phyloP scores from a whole-genome alignment of 176 grass and related monocot genomes.

The Rhynchospora pubera region DNA sequence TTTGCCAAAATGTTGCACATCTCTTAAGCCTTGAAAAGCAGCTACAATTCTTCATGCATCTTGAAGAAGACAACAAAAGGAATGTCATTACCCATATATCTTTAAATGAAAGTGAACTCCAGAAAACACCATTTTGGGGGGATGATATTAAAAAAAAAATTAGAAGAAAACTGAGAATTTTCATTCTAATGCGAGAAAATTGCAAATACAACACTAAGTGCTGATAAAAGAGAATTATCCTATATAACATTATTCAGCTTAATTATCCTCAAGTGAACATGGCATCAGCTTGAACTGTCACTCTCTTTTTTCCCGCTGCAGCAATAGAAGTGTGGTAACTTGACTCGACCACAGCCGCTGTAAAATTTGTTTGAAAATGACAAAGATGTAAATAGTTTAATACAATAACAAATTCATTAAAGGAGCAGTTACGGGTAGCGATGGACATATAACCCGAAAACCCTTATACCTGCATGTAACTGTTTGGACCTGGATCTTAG shows the following conservation, averaged over 20 bases:
- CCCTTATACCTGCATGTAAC: too few species aligned
- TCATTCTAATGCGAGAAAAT: not conserved
- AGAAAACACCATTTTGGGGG: not conserved
- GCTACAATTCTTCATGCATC: not conserved
- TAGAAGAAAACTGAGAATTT: not conserved
- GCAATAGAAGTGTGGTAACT: slow-evolving; percentile 87
- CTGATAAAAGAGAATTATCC: not conserved
- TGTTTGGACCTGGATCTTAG: too few species aligned
- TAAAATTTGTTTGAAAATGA: slow-evolving; percentile 1
- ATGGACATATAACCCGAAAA: not conserved
- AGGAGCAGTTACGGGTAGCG: not conserved
- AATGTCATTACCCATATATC: not conserved
- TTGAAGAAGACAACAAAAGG: not conserved
- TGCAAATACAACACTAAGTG: not conserved
- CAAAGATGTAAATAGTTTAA: not conserved
- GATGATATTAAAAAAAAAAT: not conserved
- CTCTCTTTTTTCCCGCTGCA: slow-evolving; percentile 76
- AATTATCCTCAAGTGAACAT: not conserved
- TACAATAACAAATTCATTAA: not conserved
- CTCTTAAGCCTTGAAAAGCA: not conserved
- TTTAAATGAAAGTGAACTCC: not conserved
- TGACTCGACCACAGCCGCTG: slow-evolving; percentile 90
- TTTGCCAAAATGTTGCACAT: too few species aligned
- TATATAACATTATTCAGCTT: slow-evolving; percentile 3
- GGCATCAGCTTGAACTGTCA: slow-evolving; percentile 17